Evolutionary conservation across 1,284 basidiomycete species (phyloP), one percentile per base, ranked within the genome.

Genomic region (Moesziomyces parantarcticus): DNA sequence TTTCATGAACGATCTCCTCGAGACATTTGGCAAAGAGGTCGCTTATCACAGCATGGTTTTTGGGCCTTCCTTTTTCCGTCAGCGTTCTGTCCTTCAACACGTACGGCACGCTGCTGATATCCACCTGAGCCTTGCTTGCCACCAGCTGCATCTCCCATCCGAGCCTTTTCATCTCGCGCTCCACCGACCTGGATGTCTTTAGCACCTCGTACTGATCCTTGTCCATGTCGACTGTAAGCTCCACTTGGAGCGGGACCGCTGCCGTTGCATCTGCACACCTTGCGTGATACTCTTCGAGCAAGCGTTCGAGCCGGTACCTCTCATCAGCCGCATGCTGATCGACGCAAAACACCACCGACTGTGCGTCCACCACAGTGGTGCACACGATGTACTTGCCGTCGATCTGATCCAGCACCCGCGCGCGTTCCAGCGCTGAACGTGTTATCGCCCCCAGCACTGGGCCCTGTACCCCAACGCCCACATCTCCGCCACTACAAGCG

Each of bases 241-340:
- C 41, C 4, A 34, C 16, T 3, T 8, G 34, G 11, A 67, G 25
- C 5, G 20, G 3, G 20, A 53, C 25, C 11, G 47, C 46, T 9
- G 55, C 47, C 18, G 40, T 50, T 8, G 48, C 52, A 11, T 22
- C 50, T 9, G 20, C 39, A 13, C 70, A 63, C 36, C 60, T 50
- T 1, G 2, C 41, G n/a, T 91, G 92, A 21, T 93, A 84, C 53
- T 89, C 88, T 66, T 87, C 87, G 58, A 95, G 86, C 80, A 92
- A 91, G n/a, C 86, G 85, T 84, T 98, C 95, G 48, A 97, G 91
- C 22, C 93, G 89, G 29, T 95, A 86, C 10, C 95, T 89, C 85
- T 98, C 71, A 81, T 97, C 93, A 9, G 94, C 95, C 5, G 95
- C 95, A 81, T 98, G 95, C 84, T 98, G 95, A 85, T 98, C 95